Evolutionary conservation across 192 early-diverging fungal genomes (phyloP).

Genomic region (Rhizophagus sp.): DNA sequence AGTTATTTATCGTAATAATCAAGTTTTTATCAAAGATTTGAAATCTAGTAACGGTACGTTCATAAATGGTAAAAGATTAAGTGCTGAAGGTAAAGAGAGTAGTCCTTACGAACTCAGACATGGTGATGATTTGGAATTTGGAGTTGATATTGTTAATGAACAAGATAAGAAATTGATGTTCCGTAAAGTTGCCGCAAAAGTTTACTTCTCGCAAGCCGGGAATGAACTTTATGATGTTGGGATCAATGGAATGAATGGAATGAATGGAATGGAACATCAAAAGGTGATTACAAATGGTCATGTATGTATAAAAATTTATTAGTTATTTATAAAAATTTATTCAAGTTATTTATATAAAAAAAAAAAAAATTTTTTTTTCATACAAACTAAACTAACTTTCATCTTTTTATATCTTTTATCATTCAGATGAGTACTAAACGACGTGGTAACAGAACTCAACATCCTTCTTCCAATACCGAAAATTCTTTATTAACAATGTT

Average conservation of each 20-base stretch:
- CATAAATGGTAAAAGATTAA: slow-evolving; percentile 69
- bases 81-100: slow-evolving; percentile 64
- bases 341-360: no score
- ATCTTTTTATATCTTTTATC: neutral
- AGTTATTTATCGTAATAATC: slow-evolving; percentile 33
- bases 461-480: neutral
- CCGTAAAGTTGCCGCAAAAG: slow-evolving; percentile 13
- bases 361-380: neutral
- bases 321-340: no score
- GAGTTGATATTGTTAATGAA: slow-evolving; percentile 27
- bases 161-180: slow-evolving; percentile 10
- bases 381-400: neutral
- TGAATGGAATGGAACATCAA: neutral
- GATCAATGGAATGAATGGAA: neutral
- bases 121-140: slow-evolving; percentile 54
- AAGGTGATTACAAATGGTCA: neutral
- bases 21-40: slow-evolving; percentile 74
- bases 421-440: neutral
- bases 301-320: neutral
- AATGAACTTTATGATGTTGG: neutral
- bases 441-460: neutral
- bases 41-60: slow-evolving; percentile 85
- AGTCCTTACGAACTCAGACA: slow-evolving; percentile 57
- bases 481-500: neutral
- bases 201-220: neutral